phyloP scores from a whole-genome alignment of 805 yeast species.

The Nakazawaea sp. region DNA sequence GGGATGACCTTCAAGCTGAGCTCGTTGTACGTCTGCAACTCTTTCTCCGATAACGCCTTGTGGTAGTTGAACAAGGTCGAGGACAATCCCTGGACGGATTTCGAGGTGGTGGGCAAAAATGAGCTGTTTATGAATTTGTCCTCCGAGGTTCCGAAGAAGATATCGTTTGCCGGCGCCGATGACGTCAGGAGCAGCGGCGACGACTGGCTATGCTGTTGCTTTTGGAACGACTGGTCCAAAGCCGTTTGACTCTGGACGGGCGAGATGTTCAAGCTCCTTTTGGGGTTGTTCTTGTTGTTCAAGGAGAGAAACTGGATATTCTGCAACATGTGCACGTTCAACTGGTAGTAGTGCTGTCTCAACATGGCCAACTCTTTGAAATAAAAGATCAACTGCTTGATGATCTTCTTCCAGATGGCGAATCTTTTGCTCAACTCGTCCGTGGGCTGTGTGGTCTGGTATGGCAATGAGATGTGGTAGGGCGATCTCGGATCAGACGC shows the following conservation, averaged over 20 bases:
- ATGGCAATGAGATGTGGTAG: constrained; percentile 24
- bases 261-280: not conserved
- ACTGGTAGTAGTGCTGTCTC: constrained; percentile 45
- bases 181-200: not conserved
- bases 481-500: constrained; percentile 27
- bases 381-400: constrained; percentile 46
- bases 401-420: constrained; percentile 49
- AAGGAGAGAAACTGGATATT: constrained; percentile 35
- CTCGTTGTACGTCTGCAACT: constrained; percentile 45
- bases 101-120: constrained; percentile 28
- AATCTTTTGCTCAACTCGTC: constrained; percentile 48
- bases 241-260: not conserved
- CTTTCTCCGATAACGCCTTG: constrained; percentile 29
- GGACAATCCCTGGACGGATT: constrained; percentile 30
- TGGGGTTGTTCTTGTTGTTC: constrained; percentile 9
- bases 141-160: constrained; percentile 42
- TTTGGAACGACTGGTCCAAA: constrained; percentile 2
- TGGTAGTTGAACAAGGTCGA: constrained; percentile 25
- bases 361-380: constrained; percentile 43
- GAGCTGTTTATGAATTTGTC: constrained; percentile 43
- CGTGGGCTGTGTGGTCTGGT: constrained; percentile 25
- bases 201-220: not conserved
- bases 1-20: constrained; percentile 42
- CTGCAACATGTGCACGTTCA: constrained; percentile 43
- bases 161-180: constrained; percentile 15